These are phyloP conservation scores for Aspergillus funiculosus DNA, from an alignment of 495 filamentous ascomycete genomes.

Conservation along the genomic window DNA sequence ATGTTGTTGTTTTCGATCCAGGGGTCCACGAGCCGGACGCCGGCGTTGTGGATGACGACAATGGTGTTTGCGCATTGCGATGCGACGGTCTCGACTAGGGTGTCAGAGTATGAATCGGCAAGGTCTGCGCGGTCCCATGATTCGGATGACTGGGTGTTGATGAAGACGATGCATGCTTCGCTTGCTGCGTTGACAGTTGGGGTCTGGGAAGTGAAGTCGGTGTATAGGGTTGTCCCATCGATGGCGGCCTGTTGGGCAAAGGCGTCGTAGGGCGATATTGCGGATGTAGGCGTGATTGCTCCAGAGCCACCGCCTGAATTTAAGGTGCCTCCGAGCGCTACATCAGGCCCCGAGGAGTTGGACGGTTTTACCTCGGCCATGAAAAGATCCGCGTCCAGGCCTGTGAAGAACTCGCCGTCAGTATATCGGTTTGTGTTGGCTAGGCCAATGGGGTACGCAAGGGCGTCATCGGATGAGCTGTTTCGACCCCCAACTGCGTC, in stretches of 20 bases:
- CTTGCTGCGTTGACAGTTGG: conserved; percentile 38
- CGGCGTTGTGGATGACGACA: conserved; percentile 43
- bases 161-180: conserved; percentile 56
- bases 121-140: conserved; percentile 30
- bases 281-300: conserved; percentile 51
- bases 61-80: conserved; percentile 50
- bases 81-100: conserved; percentile 53
- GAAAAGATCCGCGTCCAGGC: no score
- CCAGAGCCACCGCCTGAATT: conserved; percentile 62
- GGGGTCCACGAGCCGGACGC: conserved; percentile 35
- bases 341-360: background rate
- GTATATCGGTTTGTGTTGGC: background rate
- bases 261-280: conserved; percentile 55
- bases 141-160: conserved; percentile 57
- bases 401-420: background rate
- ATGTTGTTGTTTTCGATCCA: conserved; percentile 52
- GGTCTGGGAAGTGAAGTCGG: conserved; percentile 35
- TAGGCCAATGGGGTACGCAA: conserved; percentile 1
- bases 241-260: conserved; percentile 44
- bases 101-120: conserved; percentile 41
- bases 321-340: conserved; percentile 43
- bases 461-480: conserved; percentile 1
- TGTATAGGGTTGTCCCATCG: conserved; percentile 39
- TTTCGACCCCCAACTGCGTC: conserved; percentile 38
- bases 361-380: no score